Percentiles rank a stretch among this genome's conserved stretches.
phyloP scores from a whole-genome alignment of 345 rosid species.

The Ricinus communis region DNA sequence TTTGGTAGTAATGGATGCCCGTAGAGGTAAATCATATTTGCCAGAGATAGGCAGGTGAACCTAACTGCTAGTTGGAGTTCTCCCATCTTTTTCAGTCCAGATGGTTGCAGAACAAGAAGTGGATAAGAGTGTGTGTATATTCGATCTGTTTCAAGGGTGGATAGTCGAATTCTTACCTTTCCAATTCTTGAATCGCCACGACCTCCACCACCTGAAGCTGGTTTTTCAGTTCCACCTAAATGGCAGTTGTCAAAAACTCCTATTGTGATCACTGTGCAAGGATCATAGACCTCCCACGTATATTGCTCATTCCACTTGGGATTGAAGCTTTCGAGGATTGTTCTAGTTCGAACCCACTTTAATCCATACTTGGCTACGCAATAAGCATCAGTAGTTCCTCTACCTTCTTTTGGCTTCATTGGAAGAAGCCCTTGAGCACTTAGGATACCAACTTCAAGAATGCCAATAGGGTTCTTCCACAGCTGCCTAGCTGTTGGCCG shows the following conservation, averaged over 20 bases:
- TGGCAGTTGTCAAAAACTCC: conserved; percentile 38
- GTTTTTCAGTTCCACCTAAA: conserved; percentile 26
- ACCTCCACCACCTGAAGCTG: conserved; percentile 15
- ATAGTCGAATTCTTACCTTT: conserved; percentile 33
- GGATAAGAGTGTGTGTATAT: conserved; percentile 35
- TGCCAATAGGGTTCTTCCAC: conserved; percentile 32
- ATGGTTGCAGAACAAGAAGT: conserved; percentile 34
- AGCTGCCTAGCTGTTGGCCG: conserved; percentile 36
- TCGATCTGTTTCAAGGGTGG: conserved; percentile 33
- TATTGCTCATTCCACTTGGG: conserved; percentile 42
- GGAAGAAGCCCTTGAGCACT: conserved; percentile 37
- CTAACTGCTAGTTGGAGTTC: conserved; percentile 37
- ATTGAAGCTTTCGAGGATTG: conserved; percentile 29
- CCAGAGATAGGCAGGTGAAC: conserved; percentile 32
- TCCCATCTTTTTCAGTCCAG: conserved; percentile 37
- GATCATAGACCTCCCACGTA: conserved; percentile 40
- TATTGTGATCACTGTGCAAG: conserved; percentile 35
- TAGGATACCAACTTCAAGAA: conserved; percentile 35
- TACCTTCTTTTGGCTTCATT: conserved; percentile 27
- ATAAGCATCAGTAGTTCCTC: conserved; percentile 29
- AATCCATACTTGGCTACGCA: conserved; percentile 37
- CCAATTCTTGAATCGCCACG: conserved; percentile 28
- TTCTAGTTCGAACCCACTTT: conserved; percentile 37
- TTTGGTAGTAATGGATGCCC: conserved; percentile 33
- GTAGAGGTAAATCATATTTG: conserved; percentile 31